Conservation (phyloP, 495 filamentous ascomycete species). For the Peziza echinospora region DNA sequence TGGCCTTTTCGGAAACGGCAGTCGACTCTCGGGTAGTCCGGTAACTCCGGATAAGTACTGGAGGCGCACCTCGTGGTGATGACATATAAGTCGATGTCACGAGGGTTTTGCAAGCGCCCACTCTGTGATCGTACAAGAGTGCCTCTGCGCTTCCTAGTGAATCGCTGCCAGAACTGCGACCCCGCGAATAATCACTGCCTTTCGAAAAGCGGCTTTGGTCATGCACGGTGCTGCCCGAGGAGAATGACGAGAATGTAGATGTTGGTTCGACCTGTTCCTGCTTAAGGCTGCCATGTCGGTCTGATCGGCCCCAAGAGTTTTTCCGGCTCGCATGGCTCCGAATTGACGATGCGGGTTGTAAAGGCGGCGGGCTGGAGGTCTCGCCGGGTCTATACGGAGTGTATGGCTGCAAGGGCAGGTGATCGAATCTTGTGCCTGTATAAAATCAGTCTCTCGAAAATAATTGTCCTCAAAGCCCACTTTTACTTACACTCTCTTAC, state of each 20-base stretch:
- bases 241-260: conserved; percentile 2
- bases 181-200: too few relatives aligned
- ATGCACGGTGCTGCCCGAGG: conserved; percentile 1
- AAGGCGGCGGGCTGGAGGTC: neutral
- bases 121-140: conserved; percentile 4
- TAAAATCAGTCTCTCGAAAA: too few relatives aligned
- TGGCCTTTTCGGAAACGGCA: conserved; percentile 59
- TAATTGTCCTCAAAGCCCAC: too few relatives aligned
- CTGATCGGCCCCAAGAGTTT: neutral
- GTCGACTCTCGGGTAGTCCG: conserved; percentile 75
- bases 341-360: neutral
- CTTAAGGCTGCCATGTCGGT: too few relatives aligned
- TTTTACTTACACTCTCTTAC: conserved; percentile 44
- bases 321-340: neutral
- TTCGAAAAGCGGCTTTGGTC: too few relatives aligned
- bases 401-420: neutral
- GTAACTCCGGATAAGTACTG: conserved; percentile 72
- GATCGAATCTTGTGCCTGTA: neutral
- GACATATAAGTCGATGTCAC: conserved; percentile 84
- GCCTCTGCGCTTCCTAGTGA: conserved; percentile 9
- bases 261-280: too few relatives aligned
- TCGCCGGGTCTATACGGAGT: neutral
- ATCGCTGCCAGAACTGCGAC: neutral
- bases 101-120: conserved; percentile 10
- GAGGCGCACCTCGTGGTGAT: conserved; percentile 36